Evolutionary conservation across 2,329 filamentous ascomycete genomes (phyloP), one percentile per base, ranked within the genome.

Genomic region (Gaeumannomyces tritici): DNA sequence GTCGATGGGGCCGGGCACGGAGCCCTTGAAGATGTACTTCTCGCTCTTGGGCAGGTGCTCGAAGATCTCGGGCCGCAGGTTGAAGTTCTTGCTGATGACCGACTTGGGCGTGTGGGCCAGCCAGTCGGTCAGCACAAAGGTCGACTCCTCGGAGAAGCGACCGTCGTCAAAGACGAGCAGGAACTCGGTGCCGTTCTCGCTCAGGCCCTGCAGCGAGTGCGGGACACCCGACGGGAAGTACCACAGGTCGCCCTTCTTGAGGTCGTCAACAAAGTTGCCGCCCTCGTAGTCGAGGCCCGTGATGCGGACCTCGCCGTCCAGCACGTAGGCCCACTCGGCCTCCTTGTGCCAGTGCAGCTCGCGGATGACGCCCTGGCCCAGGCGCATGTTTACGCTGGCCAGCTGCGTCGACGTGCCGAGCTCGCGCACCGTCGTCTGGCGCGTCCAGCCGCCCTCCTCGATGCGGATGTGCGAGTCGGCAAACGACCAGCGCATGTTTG

Each of bases 281-380:
- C 89, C 89, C 65, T 93, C 87, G 55, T 87, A 84, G 73, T 91
- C 88, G 24, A 92, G 80, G 0, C 86, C 89, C 0, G 88, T 90
- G 60, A 92, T 83, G 61, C 89, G 84, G 26, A 89, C 87, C 63
- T 82, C 80, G 60, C 89, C 89, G 63, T 88, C 83, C 0, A 91
- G 81, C 3, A 91, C 85, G 65, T 89, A 91, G 0, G 87, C 87
- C 89, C 89, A 91, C 70, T 92, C 89, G 51, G 87, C 88, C 71
- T 90, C 87, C 68, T 89, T 90, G 77, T 92, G 89, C 89, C 89
- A 92, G 70, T 92, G 89, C 11, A 92, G 79, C 72, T 92, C 89
- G 31, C 89, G 86, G 67, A 90, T 90, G 35, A 87, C 89, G 47
- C 88, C 88, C 65, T 84, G 76, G 54, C 87, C 88, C 3, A 92